These are phyloP conservation scores for Lagenidium giganteum DNA, from an alignment of 352 stramenopile species.

Conservation along the genomic window DNA sequence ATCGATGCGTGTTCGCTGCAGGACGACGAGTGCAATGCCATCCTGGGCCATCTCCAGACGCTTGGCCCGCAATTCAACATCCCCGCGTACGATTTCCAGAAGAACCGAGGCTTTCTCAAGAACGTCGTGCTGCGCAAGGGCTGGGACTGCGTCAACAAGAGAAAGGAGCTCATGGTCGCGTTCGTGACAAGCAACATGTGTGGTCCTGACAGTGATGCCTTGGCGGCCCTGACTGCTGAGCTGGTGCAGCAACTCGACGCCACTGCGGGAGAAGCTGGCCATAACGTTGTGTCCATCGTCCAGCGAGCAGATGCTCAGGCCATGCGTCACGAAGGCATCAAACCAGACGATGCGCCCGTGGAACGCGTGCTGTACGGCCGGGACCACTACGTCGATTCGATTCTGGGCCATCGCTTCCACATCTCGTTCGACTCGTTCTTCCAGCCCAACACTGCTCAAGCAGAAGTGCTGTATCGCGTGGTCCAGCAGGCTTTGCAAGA, in stretches of 20 bases:
- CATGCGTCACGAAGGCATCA: constrained; percentile 21
- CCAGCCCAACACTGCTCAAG: constrained; percentile 65
- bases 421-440: constrained; percentile 78
- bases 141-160: constrained; percentile 11
- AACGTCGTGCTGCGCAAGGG: constrained; percentile 61
- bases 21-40: constrained; percentile 25
- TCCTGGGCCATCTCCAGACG: constrained; percentile 31
- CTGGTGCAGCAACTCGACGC: constrained; percentile 25
- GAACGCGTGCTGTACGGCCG: constrained; percentile 41
- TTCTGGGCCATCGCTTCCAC: constrained; percentile 53
- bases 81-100: constrained; percentile 54
- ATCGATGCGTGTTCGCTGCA: constrained; percentile 61
- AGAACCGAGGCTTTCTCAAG: constrained; percentile 56
- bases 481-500: constrained; percentile 33
- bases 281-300: constrained; percentile 49
- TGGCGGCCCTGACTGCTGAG: too few relatives aligned
- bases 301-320: constrained; percentile 59
- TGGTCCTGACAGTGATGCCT: too few relatives aligned
- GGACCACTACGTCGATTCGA: constrained; percentile 45
- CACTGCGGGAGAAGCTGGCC: constrained; percentile 26
- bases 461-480: constrained; percentile 46
- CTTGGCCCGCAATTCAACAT: constrained; percentile 24
- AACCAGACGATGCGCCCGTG: not conserved
- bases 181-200: constrained; percentile 48
- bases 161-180: constrained; percentile 53